Conservation (phyloP, 2,329 filamentous ascomycete genomes). For the Aurifilum marmelostoma region DNA sequence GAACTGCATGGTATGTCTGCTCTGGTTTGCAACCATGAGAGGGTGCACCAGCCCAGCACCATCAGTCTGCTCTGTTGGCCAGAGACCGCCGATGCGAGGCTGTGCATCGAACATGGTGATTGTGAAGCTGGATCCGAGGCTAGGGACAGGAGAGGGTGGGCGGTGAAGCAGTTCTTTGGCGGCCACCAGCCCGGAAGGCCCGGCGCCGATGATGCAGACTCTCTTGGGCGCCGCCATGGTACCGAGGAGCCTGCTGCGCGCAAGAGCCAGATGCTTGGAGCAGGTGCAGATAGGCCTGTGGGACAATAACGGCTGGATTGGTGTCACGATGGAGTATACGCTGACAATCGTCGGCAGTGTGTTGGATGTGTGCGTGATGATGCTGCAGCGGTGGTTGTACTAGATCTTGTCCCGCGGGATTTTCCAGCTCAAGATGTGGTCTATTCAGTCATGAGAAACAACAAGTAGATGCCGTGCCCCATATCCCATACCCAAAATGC, state of each 20-base stretch:
- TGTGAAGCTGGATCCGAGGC: constrained; percentile 52
- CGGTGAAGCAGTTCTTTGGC: constrained; percentile 73
- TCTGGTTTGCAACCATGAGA: constrained; percentile 74
- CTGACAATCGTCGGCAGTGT: neutral
- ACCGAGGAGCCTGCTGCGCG: neutral
- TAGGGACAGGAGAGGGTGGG: constrained; percentile 38
- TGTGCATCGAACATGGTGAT: constrained; percentile 73
- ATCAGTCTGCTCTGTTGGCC: constrained; percentile 62
- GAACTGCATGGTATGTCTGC: constrained; percentile 73
- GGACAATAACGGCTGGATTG: neutral
- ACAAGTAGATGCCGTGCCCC: neutral
- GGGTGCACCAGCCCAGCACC: constrained; percentile 61
- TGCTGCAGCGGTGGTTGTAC: neutral
- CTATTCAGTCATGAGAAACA: neutral
- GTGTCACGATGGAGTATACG: constrained; percentile 4
- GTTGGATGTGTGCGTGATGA: neutral
- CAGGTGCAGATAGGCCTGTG: neutral
- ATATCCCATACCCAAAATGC: neutral
- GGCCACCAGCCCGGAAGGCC: constrained; percentile 69
- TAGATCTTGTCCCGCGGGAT: neutral
- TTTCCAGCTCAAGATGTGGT: neutral
- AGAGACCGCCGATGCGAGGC: constrained; percentile 73
- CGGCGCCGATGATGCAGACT: constrained; percentile 63
- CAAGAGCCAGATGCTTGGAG: neutral
- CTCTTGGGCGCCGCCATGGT: constrained; percentile 49